Base-by-base conservation (phyloP, 108 stramenopile genomes). In the Nitzschia putrida region DNA sequence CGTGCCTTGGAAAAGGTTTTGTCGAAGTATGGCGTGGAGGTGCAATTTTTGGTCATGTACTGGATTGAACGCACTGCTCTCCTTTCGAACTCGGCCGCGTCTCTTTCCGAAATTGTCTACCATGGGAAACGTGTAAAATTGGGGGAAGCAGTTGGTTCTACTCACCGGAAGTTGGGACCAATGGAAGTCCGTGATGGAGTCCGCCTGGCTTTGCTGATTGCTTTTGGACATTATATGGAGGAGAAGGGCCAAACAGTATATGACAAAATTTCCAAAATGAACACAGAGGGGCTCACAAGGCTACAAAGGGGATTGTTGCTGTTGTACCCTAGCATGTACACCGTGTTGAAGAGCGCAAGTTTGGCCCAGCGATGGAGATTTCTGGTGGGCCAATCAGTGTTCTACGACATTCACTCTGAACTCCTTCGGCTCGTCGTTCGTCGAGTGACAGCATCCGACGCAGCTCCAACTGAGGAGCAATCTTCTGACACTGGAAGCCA, bases 71-170 rank as follows among this genome's bases (percentile, higher is more conserved):
- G 88, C 53, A 61, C 69, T 37, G 76, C 82, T 24, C 58, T 79
- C 52, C 37, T 79, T 13, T 84, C 80, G 39, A 22, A 14, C 6
- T 51, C 66, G 25, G 13, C 57, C 13, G 87, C 88, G 10, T 84
- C 88, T 12, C 71, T 80, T n/a, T 69, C 87, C 43, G 91, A 92
- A 71, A 65, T 87, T 54, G 58, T 90, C 20, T 88, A 90, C 57
- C 86, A 87, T 24, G 79, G 80, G 53, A 81, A 73, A 63, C 77
- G 88, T 37, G 83, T 79, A 16, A 84, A 89, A 63, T 25, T 88
- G 34, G 74, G 67, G 29, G 64, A 45, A 40, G 16, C 10, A 7
- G 23, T 54, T 37, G 67, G 21, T 6, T 5, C 13, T 20, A 42
- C 63, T n/a, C 63, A 77, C 66, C 39, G 71, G 37, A 60, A 25